These are phyloP conservation scores for Sicyos baderoa DNA, from an alignment of 306 rosid species.

Conservation along the genomic window DNA sequence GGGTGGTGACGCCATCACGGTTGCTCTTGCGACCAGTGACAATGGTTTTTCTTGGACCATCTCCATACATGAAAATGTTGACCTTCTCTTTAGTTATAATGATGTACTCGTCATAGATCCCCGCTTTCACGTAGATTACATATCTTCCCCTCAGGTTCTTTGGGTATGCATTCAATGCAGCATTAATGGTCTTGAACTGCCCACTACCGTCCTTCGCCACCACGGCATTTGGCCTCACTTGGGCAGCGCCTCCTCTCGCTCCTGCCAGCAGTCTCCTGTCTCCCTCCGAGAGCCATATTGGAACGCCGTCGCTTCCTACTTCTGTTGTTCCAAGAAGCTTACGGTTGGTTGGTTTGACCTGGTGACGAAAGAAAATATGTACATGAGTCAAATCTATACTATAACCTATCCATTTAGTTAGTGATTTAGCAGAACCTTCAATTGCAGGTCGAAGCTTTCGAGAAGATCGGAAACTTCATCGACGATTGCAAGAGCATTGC, in stretches of 20 bases:
- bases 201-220: constrained; percentile 77
- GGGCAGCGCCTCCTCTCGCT: not conserved
- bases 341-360: constrained; percentile 35
- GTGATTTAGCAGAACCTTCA: not conserved
- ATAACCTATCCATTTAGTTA: not conserved
- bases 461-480: constrained; percentile 28
- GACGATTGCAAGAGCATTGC: constrained; percentile 46
- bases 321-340: constrained; percentile 34
- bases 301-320: constrained; percentile 30
- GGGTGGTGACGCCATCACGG: constrained; percentile 30
- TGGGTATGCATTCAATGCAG: constrained; percentile 45
- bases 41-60: constrained; percentile 49
- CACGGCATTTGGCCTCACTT: constrained; percentile 25
- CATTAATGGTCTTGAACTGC: constrained; percentile 36
- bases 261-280: constrained; percentile 47
- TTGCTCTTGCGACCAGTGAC: constrained; percentile 42
- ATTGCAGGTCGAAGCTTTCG: constrained; percentile 22
- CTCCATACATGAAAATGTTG: constrained; percentile 55
- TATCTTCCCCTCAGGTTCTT: constrained; percentile 28
- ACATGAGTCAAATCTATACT: not conserved
- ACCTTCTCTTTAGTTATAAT: constrained; percentile 17
- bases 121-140: constrained; percentile 59
- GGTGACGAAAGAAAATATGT: not conserved
- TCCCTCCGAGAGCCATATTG: constrained; percentile 39
- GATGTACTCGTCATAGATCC: constrained; percentile 46